Evolutionary conservation across 1,284 basidiomycete genomes (phyloP).

Genomic region (Flammula alnicola): DNA sequence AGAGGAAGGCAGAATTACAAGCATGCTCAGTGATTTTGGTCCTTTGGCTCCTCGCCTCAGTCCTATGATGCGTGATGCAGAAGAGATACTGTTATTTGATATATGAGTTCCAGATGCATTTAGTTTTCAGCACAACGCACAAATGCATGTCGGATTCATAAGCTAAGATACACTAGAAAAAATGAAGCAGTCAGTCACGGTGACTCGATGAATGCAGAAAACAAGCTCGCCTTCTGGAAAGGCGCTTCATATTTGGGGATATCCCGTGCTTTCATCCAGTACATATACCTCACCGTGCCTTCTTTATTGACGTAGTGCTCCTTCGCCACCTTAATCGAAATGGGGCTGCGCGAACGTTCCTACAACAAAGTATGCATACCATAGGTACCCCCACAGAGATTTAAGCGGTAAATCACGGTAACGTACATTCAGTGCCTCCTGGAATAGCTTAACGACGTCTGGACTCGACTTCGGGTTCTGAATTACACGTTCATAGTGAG

Average conservation of each 20-base stretch:
- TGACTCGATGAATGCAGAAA: neutral
- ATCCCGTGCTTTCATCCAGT: conserved; percentile 82
- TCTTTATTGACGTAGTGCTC: conserved; percentile 45
- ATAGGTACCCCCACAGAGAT: neutral
- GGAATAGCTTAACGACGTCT: conserved; percentile 45
- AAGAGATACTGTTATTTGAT: conserved; percentile 57
- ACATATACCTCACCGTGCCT: conserved; percentile 62
- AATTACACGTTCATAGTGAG: conserved; percentile 41
- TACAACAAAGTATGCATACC: conserved; percentile 30
- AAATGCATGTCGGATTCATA: conserved; percentile 88
- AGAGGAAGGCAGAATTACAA: conserved; percentile 55
- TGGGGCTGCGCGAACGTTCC: conserved; percentile 74
- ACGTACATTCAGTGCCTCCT: conserved; percentile 40
- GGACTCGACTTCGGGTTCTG: conserved; percentile 39
- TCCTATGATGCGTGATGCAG: conserved; percentile 67
- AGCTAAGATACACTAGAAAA: conserved; percentile 76
- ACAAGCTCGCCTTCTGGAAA: conserved; percentile 73
- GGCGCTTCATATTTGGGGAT: conserved; percentile 68
- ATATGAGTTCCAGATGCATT: neutral
- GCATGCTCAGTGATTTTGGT: conserved; percentile 68
- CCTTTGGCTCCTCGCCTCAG: conserved; percentile 57
- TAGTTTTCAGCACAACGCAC: conserved; percentile 43
- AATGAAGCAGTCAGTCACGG: neutral
- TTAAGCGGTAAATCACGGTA: neutral
- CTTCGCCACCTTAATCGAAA: conserved; percentile 62